These are phyloP conservation scores for Saccharum officinarum DNA, from an alignment of 176 grass and related monocot genomes.

Conservation along the genomic window DNA sequence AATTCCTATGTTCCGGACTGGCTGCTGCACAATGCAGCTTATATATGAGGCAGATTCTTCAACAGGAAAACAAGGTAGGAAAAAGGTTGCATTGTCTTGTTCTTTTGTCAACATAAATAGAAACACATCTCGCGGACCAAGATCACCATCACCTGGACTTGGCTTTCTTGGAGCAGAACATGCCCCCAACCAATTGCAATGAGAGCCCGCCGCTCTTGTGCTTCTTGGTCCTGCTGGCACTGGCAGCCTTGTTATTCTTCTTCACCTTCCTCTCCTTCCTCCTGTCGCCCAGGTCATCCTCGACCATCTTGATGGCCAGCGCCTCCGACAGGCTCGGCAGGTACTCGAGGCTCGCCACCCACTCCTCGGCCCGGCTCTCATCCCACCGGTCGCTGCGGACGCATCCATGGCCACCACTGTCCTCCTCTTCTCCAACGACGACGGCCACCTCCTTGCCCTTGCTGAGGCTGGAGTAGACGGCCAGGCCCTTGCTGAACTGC, in stretches of 20 bases:
- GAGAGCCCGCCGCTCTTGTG: conserved; percentile 26
- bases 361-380: conserved; percentile 45
- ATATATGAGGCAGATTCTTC: conserved; percentile 9
- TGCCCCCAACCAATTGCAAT: conserved; percentile 23
- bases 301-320: conserved; percentile 53
- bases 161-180: conserved; percentile 45
- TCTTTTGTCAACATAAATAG: not conserved
- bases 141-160: conserved; percentile 47
- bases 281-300: conserved; percentile 37
- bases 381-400: conserved; percentile 61
- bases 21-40: conserved; percentile 28
- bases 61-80: not conserved
- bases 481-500: conserved; percentile 45
- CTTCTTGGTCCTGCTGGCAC: not conserved
- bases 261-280: conserved; percentile 7
- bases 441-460: conserved; percentile 46
- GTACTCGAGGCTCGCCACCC: conserved; percentile 53
- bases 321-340: conserved; percentile 60
- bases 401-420: not conserved
- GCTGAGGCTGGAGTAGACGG: conserved; percentile 28
- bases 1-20: conserved; percentile 12
- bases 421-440: not conserved
- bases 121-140: not conserved
- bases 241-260: conserved; percentile 16
- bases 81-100: not conserved